Evolutionary conservation across 2,329 filamentous ascomycete genomes (phyloP), one percentile per base, ranked within the genome.

Genomic region (Sarocladiaceae sp.): DNA sequence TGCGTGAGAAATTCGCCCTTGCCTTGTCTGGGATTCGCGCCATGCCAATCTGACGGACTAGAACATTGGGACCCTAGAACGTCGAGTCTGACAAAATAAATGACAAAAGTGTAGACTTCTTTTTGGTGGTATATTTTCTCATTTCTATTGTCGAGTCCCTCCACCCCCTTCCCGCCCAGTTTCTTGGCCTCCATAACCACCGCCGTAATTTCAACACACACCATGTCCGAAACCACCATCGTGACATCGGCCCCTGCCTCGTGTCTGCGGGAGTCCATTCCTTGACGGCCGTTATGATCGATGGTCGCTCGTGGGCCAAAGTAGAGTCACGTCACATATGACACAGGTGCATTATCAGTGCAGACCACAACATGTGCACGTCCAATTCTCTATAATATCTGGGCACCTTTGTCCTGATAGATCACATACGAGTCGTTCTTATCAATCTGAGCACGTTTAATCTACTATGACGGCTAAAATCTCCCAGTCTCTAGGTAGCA

Each of bases 151-250:
- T 48, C 44, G 22, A n/a, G 26, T 17, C 10, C 17, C n/a, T 17
- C 25, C 22, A 10, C 26, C 44, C 44, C 44, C 22, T 42, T 31
- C 44, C 25, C 23, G 44, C 44, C 44, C 26, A 48, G 44, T 17
- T 22, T 48, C 44, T 48, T 48, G 44, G 44, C 44, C 26, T 17
- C 15, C 11, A 33, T 48, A 17, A 48, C 44, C 44, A 48, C 44
- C 44, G 28, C 44, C 13, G 44, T 22, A 48, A 48, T 48, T 48
- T 48, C 28, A 18, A 31, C 44, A 5, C 23, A 12, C 44, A 48
- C 26, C 44, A 18, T 48, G 44, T 22, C 44, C 26, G 26, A 48
- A 48, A 33, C 44, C 25, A 4, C 44, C 28, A 26, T 29, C 40
- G 40, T 46, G 40, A 29, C 40, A 26, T 28, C 40, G 6, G 17